Evolutionary conservation across 192 early-diverging fungal species (phyloP).

Genomic region (Diversispora eburnea): DNA sequence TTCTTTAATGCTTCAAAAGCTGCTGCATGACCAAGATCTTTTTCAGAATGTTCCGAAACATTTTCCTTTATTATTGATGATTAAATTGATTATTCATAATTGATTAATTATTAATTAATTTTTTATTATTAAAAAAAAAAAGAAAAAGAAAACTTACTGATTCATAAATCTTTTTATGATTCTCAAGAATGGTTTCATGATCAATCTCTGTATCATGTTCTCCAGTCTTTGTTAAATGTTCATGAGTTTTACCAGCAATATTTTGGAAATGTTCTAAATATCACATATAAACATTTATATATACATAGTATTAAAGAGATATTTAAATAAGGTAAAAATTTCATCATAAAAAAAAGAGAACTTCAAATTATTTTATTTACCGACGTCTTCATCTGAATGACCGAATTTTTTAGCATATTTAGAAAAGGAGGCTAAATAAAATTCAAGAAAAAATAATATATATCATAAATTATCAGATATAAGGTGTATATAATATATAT

Average conservation of each 20-base stretch:
- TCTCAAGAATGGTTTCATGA: background rate
- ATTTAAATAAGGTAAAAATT: no score
- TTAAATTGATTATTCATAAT: background rate
- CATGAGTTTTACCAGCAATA: background rate
- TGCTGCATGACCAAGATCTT: background rate
- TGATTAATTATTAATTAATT: background rate
- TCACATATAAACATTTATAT: no score
- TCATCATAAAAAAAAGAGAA: no score
- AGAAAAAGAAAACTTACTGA: background rate
- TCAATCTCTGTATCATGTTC: background rate
- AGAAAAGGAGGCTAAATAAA: no score
- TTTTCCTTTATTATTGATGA: background rate
- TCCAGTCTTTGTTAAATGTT: background rate
- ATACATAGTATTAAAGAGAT: no score
- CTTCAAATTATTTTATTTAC: no score
- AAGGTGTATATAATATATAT: no score
- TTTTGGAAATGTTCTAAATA: background rate
- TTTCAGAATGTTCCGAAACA: background rate
- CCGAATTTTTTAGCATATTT: no score
- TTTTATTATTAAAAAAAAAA: background rate
- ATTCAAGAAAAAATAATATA: no score
- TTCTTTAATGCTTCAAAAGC: background rate
- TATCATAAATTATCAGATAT: no score
- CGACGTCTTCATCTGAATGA: no score
- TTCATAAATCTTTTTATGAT: background rate